These are phyloP conservation scores for Hypoxylon fuscum DNA, from an alignment of 495 filamentous ascomycete genomes.

Conservation along the genomic window DNA sequence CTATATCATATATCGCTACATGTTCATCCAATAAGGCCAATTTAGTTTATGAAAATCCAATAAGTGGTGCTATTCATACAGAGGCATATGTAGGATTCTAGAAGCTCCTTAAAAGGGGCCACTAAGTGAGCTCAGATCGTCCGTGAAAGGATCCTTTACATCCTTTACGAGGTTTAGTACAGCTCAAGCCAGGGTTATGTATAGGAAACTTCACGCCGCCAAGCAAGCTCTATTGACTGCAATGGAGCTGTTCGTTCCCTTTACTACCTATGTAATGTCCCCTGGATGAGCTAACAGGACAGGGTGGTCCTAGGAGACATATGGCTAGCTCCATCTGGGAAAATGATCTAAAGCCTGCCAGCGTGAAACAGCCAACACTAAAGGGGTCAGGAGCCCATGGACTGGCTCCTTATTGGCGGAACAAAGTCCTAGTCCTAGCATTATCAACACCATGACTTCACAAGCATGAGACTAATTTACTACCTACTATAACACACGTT, in stretches of 20 bases:
- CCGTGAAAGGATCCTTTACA: conserved; percentile 2
- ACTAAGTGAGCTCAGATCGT: conserved; percentile 6
- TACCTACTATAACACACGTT: conserved; percentile 9
- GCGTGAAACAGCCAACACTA: no score
- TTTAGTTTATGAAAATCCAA: conserved; percentile 4
- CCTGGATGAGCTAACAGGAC: conserved; percentile 30
- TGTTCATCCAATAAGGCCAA: conserved; percentile 5
- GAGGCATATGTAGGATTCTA: conserved; percentile 9
- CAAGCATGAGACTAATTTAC: conserved; percentile 9
- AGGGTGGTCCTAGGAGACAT: no score
- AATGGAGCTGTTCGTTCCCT: no score
- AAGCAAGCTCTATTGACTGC: conserved; percentile 3
- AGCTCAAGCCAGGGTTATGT: neutral
- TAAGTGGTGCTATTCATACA: no score
- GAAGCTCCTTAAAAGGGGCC: neutral
- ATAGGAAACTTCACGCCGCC: no score
- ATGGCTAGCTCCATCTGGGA: conserved; percentile 35
- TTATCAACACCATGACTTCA: no score
- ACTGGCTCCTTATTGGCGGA: conserved; percentile 28
- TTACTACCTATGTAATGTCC: no score
- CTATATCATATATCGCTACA: conserved; percentile 5
- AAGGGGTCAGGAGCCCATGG: conserved; percentile 10
- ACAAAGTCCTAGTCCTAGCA: conserved; percentile 25
- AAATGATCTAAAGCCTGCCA: conserved; percentile 12
- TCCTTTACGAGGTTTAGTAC: neutral